phyloP scores from a whole-genome alignment of 208 protist species.

The Acanthamoeba lenticulata region DNA sequence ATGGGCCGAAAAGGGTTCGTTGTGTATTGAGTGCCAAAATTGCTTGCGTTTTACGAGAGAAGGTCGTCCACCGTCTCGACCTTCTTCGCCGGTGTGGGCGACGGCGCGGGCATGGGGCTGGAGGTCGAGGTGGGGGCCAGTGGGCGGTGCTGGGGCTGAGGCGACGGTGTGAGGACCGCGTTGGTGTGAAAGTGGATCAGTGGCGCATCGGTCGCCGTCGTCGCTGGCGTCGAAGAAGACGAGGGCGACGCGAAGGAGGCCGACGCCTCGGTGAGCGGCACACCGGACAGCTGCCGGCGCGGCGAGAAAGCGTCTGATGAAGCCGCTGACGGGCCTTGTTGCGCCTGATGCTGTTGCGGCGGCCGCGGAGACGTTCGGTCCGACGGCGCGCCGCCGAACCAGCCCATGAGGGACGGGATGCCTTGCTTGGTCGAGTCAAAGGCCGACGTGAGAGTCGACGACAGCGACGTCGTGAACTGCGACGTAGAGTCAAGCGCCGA shows the following conservation, averaged over 20 bases:
- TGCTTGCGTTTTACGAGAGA: background rate
- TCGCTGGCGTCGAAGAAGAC: background rate
- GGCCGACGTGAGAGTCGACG: conserved; percentile 18
- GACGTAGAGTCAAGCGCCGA: conserved; percentile 3
- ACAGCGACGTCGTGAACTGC: conserved; percentile 24
- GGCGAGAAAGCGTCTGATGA: background rate
- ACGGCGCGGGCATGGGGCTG: too few species aligned
- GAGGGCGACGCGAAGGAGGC: background rate
- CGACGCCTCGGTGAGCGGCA: background rate
- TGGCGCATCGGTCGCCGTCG: background rate
- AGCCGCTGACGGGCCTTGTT: too few species aligned
- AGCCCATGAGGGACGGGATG: conserved; percentile 33
- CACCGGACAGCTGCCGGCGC: background rate
- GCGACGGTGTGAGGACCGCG: background rate
- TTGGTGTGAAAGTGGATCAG: background rate
- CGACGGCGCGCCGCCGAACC: background rate
- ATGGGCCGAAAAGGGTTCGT: background rate
- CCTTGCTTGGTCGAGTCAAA: conserved; percentile 26
- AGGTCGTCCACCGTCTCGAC: background rate
- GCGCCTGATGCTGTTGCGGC: background rate
- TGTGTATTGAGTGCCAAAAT: background rate
- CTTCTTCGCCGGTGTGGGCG: background rate
- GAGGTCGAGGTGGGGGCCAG: too few species aligned
- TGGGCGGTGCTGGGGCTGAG: background rate
- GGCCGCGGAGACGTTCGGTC: background rate